Conservation (phyloP, 148 eudicot genomes). For the Persicaria tinctoria region DNA sequence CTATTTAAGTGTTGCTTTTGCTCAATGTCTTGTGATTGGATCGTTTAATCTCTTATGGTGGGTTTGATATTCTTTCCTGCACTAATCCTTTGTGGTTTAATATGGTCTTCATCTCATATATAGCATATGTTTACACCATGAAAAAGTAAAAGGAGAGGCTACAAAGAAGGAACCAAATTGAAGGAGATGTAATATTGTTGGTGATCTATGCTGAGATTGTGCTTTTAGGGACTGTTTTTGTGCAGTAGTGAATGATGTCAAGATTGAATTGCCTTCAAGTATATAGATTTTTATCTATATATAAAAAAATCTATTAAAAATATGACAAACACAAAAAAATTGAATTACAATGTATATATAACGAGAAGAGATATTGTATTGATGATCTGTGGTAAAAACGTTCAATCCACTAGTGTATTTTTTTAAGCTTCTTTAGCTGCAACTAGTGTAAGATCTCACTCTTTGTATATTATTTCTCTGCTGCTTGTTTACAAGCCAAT, state of each 20-base stretch:
- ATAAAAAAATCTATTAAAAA: no score
- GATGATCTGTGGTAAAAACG: no score
- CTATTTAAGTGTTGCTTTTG: constrained; percentile 5
- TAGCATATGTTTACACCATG: not conserved
- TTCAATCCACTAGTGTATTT: no score
- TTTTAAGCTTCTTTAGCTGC: no score
- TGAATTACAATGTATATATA: no score
- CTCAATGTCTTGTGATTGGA: not conserved
- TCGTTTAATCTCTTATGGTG: not conserved
- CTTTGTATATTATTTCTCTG: no score
- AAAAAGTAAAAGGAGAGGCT: constrained; percentile 4
- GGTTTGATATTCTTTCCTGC: not conserved
- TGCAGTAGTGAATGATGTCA: not conserved
- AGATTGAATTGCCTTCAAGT: not conserved
- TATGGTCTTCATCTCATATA: not conserved
- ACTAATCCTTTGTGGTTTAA: not conserved
- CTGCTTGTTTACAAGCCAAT: no score
- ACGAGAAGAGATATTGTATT: no score
- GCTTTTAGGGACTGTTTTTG: not conserved
- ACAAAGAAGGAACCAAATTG: not conserved
- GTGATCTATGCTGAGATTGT: not conserved
- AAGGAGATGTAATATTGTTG: not conserved
- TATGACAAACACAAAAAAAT: no score
- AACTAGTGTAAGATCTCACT: no score
- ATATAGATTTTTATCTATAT: no score